Percentiles rank a stretch among this genome's conserved stretches.
phyloP scores from a whole-genome alignment of 2,329 filamentous ascomycete species.

The Diplodia intermedia region DNA sequence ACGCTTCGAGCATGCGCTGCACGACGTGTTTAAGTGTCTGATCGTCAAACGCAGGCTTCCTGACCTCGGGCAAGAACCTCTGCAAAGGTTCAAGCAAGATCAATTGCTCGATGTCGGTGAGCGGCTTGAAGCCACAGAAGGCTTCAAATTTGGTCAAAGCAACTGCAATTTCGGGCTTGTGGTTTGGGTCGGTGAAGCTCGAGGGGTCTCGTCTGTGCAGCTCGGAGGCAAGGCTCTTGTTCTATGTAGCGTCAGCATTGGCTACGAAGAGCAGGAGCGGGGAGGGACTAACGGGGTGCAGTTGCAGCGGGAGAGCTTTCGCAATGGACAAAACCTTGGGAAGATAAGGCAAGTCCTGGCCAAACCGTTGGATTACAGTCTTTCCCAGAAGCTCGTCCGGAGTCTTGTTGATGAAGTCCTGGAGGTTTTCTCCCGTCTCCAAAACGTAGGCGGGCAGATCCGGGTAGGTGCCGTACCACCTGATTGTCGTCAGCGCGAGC shows the following conservation, averaged over 20 bases:
- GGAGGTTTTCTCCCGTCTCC: constrained; percentile 67
- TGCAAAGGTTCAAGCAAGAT: constrained; percentile 65
- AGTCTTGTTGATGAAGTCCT: constrained; percentile 68
- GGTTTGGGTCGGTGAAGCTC: constrained; percentile 74
- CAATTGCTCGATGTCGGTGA: constrained; percentile 69
- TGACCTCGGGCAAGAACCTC: constrained; percentile 58
- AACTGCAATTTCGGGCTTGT: constrained; percentile 81
- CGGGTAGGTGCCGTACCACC: constrained; percentile 79
- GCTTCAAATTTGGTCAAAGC: constrained; percentile 75
- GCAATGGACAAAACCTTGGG: constrained; percentile 79
- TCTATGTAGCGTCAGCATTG: constrained; percentile 41
- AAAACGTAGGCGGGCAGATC: constrained; percentile 67
- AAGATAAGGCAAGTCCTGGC: constrained; percentile 71
- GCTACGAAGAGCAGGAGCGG: background rate
- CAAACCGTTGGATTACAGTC: constrained; percentile 66
- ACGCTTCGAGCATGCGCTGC: constrained; percentile 60
- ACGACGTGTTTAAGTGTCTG: constrained; percentile 65
- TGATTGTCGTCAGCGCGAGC: background rate
- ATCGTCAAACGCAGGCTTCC: constrained; percentile 62
- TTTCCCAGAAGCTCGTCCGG: constrained; percentile 69
- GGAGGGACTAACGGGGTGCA: constrained; percentile 63
- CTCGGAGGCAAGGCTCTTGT: constrained; percentile 69
- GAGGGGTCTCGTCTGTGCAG: constrained; percentile 70
- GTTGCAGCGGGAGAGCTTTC: constrained; percentile 76
- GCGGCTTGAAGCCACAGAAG: constrained; percentile 76